Conservation (phyloP, 2,329 filamentous ascomycete species). For the Aureobasidium sp. region DNA sequence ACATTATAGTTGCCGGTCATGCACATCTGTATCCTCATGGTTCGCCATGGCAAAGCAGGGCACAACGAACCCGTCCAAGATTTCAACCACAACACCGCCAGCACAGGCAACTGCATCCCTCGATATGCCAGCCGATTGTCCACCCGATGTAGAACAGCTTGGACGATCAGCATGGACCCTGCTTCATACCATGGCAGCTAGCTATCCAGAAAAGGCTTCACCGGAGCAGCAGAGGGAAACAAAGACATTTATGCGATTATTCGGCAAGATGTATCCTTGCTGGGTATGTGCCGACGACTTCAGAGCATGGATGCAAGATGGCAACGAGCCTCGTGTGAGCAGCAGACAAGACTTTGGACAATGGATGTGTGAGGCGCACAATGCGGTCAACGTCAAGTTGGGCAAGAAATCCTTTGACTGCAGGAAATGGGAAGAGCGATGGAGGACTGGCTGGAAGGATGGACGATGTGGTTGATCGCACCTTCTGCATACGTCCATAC, state of each 20-base stretch:
- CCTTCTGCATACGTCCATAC: neutral
- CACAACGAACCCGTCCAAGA: conserved; percentile 22
- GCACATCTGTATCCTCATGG: conserved; percentile 56
- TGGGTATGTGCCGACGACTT: conserved; percentile 95
- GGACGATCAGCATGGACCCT: conserved; percentile 90
- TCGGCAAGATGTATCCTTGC: conserved; percentile 86
- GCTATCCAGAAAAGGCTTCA: conserved; percentile 68
- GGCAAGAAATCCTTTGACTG: conserved; percentile 92
- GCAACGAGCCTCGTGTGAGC: conserved; percentile 57
- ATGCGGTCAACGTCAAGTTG: conserved; percentile 80
- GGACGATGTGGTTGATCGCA: conserved; percentile 52
- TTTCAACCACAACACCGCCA: conserved; percentile 32
- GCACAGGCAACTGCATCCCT: conserved; percentile 17
- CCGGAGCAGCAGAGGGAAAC: conserved; percentile 67
- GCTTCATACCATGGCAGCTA: conserved; percentile 82
- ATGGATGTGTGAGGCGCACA: conserved; percentile 83
- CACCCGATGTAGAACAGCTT: conserved; percentile 66
- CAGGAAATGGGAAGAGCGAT: conserved; percentile 82
- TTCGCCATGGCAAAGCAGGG: conserved; percentile 51
- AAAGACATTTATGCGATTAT: conserved; percentile 67
- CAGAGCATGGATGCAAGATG: conserved; percentile 65
- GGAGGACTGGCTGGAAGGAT: conserved; percentile 81
- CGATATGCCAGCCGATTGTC: conserved; percentile 19
- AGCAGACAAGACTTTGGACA: conserved; percentile 63
- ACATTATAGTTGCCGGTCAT: conserved; percentile 58